phyloP scores from a whole-genome alignment of 495 filamentous ascomycete genomes.

The Saxophila tyrrhenica region DNA sequence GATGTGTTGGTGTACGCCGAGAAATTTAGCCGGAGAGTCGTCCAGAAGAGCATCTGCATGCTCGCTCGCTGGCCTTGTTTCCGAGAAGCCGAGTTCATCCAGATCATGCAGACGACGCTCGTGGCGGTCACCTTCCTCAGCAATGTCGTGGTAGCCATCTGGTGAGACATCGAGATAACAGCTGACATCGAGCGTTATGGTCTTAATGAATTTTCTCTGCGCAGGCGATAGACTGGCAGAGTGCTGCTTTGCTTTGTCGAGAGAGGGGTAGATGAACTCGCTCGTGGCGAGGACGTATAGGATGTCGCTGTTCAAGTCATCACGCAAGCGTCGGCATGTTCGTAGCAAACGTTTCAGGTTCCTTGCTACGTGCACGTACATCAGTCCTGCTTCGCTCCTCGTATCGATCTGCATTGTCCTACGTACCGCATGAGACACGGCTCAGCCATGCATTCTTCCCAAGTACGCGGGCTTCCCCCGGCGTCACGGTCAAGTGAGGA shows the following conservation, averaged over 20 bases:
- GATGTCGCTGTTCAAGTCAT: not conserved
- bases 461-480: not conserved
- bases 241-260: not conserved
- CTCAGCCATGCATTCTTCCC: not conserved
- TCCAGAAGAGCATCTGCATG: no score
- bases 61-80: no score
- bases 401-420: not conserved
- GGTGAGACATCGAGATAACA: no score
- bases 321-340: not conserved
- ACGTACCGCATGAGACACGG: not conserved
- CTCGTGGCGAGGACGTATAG: not conserved
- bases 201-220: not conserved
- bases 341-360: no score
- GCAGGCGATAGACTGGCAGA: not conserved
- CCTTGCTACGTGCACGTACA: no score
- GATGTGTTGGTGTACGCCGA: no score
- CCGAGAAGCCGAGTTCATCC: no score
- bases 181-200: not conserved
- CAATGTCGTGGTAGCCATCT: no score
- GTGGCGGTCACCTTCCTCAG: no score
- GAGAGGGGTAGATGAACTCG: not conserved
- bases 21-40: no score
- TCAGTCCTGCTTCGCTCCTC: not conserved
- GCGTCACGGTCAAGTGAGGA: no score
- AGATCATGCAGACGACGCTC: no score